Base-by-base conservation (phyloP, 202 grass and related monocot genomes). In the Bolboschoenoplectus hybrid region DNA sequence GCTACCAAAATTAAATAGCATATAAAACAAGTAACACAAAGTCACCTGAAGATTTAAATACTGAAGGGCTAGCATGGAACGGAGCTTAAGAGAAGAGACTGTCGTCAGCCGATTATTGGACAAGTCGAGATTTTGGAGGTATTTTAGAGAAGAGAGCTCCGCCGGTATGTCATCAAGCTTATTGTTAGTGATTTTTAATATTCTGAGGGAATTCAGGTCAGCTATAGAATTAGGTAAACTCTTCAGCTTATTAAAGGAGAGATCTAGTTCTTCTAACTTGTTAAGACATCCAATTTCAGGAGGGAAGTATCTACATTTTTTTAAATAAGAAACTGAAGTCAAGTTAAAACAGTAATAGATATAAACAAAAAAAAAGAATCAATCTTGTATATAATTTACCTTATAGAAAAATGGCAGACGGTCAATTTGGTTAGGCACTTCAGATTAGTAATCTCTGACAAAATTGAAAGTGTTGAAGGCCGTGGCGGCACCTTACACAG, bases 241-340 rank as follows among this genome's bases (percentile, higher is more conserved):
- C 88, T 99, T 99, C 82, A 99, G 71, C 86, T 99, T 99, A 86
- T 99, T 99, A 87, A 94, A 99, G 52, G 97, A 99, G 52, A 99
- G 86, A 91, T 99, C 93, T 58, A 99, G 90, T 74, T 99, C 93
- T 87, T 99, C 90, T 11, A 99, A 90, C 61, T 91, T 97, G 68
- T 78, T 88, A 45, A 99, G 92, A 56, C 84, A 90, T 49, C 88
- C 92, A 87, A 99, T 93, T 86, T 99, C 97, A 87, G 93, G 93
- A 82, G 97, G 97, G 43, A 99, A 92, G 84, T 90, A 99, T 92
- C 97, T 99, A 81, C 64, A 88, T 17, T 63, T 85, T 80, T 44
- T 0, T 39, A 89, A 44, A 67, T 67, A 87, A 55, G 61, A 85
- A 41, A 62, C 13, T 68, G 72, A 81, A 12, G 80, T 75, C 17